phyloP scores from a whole-genome alignment of 2,329 filamentous ascomycete genomes.

The Sclerotinia spermophila region DNA sequence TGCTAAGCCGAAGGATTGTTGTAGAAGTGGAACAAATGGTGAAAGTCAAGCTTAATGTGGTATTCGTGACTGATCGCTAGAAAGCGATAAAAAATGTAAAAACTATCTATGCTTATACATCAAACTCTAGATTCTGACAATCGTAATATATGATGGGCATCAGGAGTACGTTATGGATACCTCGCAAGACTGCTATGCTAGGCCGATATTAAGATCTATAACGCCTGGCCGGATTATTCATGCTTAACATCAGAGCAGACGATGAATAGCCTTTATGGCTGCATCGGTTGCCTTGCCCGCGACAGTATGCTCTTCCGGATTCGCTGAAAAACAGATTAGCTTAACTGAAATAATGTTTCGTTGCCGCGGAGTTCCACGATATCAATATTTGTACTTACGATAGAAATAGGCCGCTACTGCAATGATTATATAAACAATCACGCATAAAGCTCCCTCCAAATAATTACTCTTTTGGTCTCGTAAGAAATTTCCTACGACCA shows the following conservation, averaged over 20 bases:
- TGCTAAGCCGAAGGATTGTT: background rate
- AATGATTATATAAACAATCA: slow-evolving; percentile 61
- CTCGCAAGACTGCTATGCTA: background rate
- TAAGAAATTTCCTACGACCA: slow-evolving; percentile 84
- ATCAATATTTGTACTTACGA: slow-evolving; percentile 41
- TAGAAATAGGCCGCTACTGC: slow-evolving; percentile 56
- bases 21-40: background rate
- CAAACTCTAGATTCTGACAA: background rate
- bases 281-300: background rate
- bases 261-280: background rate
- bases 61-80: background rate
- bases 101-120: background rate
- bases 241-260: background rate
- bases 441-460: slow-evolving; percentile 78
- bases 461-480: slow-evolving; percentile 89
- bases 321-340: slow-evolving; percentile 7
- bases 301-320: background rate
- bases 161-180: background rate
- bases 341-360: background rate
- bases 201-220: background rate
- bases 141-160: background rate
- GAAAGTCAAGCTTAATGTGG: background rate
- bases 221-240: background rate
- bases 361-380: too few relatives aligned
- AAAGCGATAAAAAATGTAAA: background rate